These are phyloP conservation scores for Schizosaccharomyces octosporus DNA, from an alignment of 805 yeast genomes.

Conservation along the genomic window DNA sequence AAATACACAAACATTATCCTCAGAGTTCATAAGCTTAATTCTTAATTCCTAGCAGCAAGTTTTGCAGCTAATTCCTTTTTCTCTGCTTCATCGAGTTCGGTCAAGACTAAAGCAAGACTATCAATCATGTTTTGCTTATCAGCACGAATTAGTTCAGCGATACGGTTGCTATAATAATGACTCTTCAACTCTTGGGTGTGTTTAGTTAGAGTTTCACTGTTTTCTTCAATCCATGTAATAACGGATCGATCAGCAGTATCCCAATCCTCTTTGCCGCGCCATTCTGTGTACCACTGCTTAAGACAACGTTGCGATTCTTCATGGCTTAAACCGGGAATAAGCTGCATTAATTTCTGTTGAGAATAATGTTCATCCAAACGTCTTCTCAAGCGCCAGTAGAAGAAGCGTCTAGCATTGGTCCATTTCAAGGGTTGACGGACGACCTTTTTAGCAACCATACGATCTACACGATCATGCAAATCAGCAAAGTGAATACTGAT, in stretches of 20 bases:
- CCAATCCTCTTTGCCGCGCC: background rate
- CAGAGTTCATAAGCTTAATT: background rate
- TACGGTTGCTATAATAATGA: background rate
- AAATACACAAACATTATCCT: background rate
- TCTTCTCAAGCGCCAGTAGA: conserved; percentile 97
- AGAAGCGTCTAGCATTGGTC: conserved; percentile 74
- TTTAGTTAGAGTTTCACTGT: background rate
- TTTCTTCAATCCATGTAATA: background rate
- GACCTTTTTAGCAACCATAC: conserved; percentile 88
- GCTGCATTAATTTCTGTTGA: conserved; percentile 44
- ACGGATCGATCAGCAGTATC: background rate
- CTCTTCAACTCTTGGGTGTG: background rate
- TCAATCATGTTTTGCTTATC: background rate
- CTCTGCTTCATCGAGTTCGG: background rate
- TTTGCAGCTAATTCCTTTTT: background rate
- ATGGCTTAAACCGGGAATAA: conserved; percentile 13
- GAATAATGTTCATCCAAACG: conserved; percentile 81
- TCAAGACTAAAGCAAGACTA: background rate
- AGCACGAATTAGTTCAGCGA: background rate
- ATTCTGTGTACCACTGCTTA: background rate
- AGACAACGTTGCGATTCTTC: background rate
- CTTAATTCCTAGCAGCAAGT: background rate
- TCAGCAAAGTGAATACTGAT: conserved; percentile 91
- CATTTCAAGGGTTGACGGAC: conserved; percentile 69
- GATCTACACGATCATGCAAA: conserved; percentile 87